Evolutionary conservation across 768 basidiomycete species (phyloP).

Genomic region (Boletus pseudopeckii): DNA sequence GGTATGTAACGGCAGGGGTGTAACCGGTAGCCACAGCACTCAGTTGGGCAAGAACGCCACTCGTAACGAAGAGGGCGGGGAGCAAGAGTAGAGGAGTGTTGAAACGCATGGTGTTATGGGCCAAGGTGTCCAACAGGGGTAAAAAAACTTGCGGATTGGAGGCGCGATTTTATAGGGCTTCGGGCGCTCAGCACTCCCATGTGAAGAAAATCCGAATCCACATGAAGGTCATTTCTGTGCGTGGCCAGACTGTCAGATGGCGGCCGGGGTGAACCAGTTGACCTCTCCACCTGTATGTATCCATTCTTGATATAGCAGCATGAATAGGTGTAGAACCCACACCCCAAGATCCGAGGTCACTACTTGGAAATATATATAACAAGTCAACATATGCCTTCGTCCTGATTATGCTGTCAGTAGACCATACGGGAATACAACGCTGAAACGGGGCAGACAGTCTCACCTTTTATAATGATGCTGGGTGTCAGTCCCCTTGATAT

Average conservation of each 20-base stretch:
- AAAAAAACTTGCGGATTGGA: too few relatives aligned
- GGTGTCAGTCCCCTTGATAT: too few relatives aligned
- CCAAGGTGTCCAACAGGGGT: too few relatives aligned
- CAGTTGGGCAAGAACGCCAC: neutral
- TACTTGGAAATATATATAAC: neutral
- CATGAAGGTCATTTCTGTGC: too few relatives aligned
- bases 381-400: neutral
- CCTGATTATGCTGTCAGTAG: neutral
- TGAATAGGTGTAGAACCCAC: neutral
- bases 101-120: neutral
- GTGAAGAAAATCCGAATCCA: too few relatives aligned
- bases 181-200: too few relatives aligned
- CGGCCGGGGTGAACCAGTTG: too few relatives aligned
- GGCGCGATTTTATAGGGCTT: too few relatives aligned
- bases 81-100: neutral
- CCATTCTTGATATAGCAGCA: too few relatives aligned
- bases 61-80: neutral
- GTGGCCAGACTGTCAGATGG: too few relatives aligned
- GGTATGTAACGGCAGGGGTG: neutral
- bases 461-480: neutral
- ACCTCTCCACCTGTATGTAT: too few relatives aligned
- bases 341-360: neutral
- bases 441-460: neutral
- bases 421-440: neutral
- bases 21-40: neutral